These are phyloP conservation scores for Cruciata laevipes DNA, from an alignment of 257 asterid genomes.

Conservation along the genomic window DNA sequence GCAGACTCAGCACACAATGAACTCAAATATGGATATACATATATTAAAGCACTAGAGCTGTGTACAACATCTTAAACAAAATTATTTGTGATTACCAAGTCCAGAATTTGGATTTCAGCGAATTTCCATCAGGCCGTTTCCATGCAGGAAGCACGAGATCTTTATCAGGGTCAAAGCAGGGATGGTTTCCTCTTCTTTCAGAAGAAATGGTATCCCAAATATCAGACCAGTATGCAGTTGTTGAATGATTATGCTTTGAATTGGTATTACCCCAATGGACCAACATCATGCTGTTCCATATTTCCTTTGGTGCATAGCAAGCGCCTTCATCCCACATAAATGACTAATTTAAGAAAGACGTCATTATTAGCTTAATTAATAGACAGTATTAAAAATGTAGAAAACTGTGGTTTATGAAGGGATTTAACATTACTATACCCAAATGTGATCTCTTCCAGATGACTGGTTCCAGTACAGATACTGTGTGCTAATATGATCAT, in stretches of 20 bases:
- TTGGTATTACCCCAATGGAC: slow-evolving; percentile 99
- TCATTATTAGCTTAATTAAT: slow-evolving; percentile 18
- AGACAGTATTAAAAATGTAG: neutral
- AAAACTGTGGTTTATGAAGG: neutral
- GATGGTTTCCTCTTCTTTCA: slow-evolving; percentile 83
- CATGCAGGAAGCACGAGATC: slow-evolving; percentile 97
- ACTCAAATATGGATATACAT: neutral
- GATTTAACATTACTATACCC: slow-evolving; percentile 46
- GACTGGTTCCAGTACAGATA: slow-evolving; percentile 85
- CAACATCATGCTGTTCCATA: slow-evolving; percentile 96
- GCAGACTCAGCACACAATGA: neutral
- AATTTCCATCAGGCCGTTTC: slow-evolving; percentile 66
- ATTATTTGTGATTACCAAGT: slow-evolving; percentile 41
- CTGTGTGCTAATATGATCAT: slow-evolving; percentile 56
- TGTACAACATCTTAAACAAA: neutral
- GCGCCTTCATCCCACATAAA: slow-evolving; percentile 99
- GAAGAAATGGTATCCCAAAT: slow-evolving; percentile 64
- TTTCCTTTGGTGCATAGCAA: slow-evolving; percentile 98
- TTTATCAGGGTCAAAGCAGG: slow-evolving; percentile 87
- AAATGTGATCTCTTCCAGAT: slow-evolving; percentile 91
- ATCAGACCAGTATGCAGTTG: slow-evolving; percentile 91
- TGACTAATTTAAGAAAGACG: slow-evolving; percentile 46
- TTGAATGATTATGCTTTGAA: slow-evolving; percentile 79
- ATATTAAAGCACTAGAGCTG: slow-evolving; percentile 8
- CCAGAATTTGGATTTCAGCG: slow-evolving; percentile 58